Evolutionary conservation across 306 rosid species (phyloP).

Genomic region (Dryas alaskensis): DNA sequence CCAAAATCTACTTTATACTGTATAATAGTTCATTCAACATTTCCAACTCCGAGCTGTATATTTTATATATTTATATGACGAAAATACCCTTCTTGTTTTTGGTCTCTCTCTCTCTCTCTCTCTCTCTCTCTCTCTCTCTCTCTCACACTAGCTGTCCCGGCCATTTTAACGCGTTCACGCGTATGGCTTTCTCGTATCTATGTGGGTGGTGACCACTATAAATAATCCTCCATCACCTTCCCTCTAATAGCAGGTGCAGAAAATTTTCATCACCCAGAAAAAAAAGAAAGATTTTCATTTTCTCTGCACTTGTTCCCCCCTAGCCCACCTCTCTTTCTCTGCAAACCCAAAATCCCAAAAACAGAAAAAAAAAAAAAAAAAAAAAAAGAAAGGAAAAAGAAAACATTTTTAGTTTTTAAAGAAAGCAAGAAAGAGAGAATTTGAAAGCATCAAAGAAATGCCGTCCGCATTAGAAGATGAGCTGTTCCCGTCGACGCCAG

Average conservation of each 20-base stretch:
- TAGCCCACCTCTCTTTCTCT: background rate
- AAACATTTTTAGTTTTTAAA: too few species aligned
- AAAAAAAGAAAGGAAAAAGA: background rate
- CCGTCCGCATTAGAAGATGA: conserved; percentile 69
- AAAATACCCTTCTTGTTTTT: background rate
- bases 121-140: conserved; percentile 12
- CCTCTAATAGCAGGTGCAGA: conserved; percentile 41
- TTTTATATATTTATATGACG: background rate
- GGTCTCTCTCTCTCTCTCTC: conserved; percentile 5
- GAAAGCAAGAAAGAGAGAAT: background rate
- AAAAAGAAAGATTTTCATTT: background rate
- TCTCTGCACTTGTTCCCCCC: conserved; percentile 43
- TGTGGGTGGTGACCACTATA: conserved; percentile 40
- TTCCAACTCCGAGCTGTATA: background rate
- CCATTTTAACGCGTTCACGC: conserved; percentile 65
- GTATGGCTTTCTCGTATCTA: conserved; percentile 33
- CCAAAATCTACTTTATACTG: background rate
- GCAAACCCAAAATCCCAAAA: background rate
- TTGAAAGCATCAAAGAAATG: conserved; percentile 3
- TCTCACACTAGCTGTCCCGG: conserved; percentile 29
- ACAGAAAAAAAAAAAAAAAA: background rate
- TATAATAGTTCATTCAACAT: background rate
- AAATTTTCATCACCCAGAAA: conserved; percentile 2
- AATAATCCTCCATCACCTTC: conserved; percentile 31
- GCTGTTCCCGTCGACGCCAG: conserved; percentile 76